Evolutionary conservation across 2,329 filamentous ascomycete genomes (phyloP), one percentile per base, ranked within the genome.

Genomic region (Talaromyces sp.): DNA sequence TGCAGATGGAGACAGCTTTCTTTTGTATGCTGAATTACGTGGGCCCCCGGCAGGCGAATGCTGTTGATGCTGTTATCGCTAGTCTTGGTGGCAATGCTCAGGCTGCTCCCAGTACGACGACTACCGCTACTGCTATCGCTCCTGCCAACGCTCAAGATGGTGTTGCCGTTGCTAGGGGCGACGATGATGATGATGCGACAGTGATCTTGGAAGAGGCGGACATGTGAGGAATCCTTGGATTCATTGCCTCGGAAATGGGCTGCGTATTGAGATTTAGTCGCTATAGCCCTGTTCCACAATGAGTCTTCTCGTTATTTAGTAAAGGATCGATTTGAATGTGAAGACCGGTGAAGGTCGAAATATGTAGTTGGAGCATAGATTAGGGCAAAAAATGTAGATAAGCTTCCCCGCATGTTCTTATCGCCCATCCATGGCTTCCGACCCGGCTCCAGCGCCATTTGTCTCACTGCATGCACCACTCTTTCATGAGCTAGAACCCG

Each of bases 1-100:
- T 90, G 37, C 66, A 80, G 23, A 71, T 90, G n/a, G 79, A 86
- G 61, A 65, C 77, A 12, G 79, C 83, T 67, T 77, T 87, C 54
- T 60, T 63, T 33, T 25, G n/a, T 28, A 37, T 60, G 21, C 16
- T 63, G 46, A 60, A 63, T 46, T 56, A 11, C 21, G 18, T 46
- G 12, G 35, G 42, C 1, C 44, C 46, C 16, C n/a, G 18, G 18
- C 12, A n/a, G 6, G 37, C 42, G 1, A 25, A 6, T 16, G 37
- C 12, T 4, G 18, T 2, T 25, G 23, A 7, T 16, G 44, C 21
- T 16, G 23, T 3, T 23, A 3, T 18, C 5, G n/a, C 18, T 44
- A 3, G 28, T 18, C 14, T 6, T 18, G 6, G 2, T 48, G 11
- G 21, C 3, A 23, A 23, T 46, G 44, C 21, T 2, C 14, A 21